These are phyloP conservation scores for Pleurotus djamor DNA, from an alignment of 768 basidiomycete species.

Conservation along the genomic window DNA sequence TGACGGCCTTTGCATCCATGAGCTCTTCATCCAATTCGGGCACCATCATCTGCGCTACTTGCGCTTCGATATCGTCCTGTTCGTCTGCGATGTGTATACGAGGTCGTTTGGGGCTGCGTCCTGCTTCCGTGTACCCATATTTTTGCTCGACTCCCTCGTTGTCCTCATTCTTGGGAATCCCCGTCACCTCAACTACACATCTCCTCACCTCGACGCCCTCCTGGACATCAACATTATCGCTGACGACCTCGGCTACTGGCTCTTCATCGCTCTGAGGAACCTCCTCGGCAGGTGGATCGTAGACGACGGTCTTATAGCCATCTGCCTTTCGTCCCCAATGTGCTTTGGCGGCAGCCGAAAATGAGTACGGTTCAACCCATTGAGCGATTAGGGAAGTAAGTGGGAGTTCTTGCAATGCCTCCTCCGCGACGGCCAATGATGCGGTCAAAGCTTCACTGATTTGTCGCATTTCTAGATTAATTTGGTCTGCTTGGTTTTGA, in stretches of 20 bases:
- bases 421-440: conserved; percentile 38
- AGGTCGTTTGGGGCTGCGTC: conserved; percentile 12
- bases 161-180: neutral
- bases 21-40: neutral
- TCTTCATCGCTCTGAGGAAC: conserved; percentile 9
- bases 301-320: conserved; percentile 25
- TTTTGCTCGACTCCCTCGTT: conserved; percentile 1
- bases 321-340: conserved; percentile 49
- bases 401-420: conserved; percentile 49
- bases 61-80: conserved; percentile 33
- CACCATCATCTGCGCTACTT: conserved; percentile 33
- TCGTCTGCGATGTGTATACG: conserved; percentile 14
- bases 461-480: neutral
- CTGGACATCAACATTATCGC: neutral
- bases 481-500: neutral
- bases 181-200: conserved; percentile 1
- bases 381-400: conserved; percentile 43
- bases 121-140: neutral
- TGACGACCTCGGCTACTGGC: neutral
- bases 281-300: neutral
- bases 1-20: conserved; percentile 4
- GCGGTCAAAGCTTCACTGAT: conserved; percentile 30
- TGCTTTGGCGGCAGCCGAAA: conserved; percentile 45
- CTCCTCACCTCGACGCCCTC: neutral
- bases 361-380: conserved; percentile 40